These are phyloP conservation scores for Rhizophagus prolifer DNA, from an alignment of 192 early-diverging fungal genomes.

Conservation along the genomic window DNA sequence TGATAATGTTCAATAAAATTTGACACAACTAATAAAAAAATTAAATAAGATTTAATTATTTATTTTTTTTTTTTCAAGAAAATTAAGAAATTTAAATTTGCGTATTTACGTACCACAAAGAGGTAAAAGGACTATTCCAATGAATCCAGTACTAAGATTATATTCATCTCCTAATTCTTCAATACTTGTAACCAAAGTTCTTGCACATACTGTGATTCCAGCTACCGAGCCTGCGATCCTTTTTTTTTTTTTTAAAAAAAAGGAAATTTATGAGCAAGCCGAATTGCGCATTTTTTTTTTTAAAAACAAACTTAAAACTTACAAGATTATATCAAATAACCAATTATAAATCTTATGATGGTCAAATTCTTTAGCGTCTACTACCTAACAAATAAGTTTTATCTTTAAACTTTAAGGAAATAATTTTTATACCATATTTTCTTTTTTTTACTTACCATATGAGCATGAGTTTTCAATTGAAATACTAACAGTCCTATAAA, in stretches of 20 bases:
- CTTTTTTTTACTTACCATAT: conserved; percentile 30
- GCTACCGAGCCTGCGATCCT: conserved; percentile 56
- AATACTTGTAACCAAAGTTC: conserved; percentile 73
- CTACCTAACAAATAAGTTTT: neutral
- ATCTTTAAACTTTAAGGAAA: too few species aligned
- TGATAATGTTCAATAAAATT: conserved; percentile 79
- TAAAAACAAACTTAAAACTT: conserved; percentile 29
- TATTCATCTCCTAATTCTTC: conserved; percentile 66
- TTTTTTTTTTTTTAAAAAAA: conserved; percentile 46
- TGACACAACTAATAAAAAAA: conserved; percentile 9
- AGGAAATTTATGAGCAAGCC: conserved; percentile 42
- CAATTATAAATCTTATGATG: neutral
- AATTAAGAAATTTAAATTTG: neutral
- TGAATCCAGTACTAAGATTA: conserved; percentile 80
- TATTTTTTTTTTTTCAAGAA: too few species aligned
- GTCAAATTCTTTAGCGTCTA: conserved; percentile 6
- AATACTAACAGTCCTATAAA: conserved; percentile 69
- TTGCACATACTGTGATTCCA: conserved; percentile 72
- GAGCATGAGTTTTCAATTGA: conserved; percentile 77
- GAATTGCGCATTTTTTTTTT: conserved; percentile 39
- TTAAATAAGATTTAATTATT: neutral
- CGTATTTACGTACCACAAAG: conserved; percentile 62
- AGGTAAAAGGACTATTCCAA: conserved; percentile 89
- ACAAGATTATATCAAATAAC: conserved; percentile 17
- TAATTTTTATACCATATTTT: too few species aligned